phyloP scores from a whole-genome alignment of 202 grass and related monocot genomes.

The Bolboschoenoplectus hybrid region DNA sequence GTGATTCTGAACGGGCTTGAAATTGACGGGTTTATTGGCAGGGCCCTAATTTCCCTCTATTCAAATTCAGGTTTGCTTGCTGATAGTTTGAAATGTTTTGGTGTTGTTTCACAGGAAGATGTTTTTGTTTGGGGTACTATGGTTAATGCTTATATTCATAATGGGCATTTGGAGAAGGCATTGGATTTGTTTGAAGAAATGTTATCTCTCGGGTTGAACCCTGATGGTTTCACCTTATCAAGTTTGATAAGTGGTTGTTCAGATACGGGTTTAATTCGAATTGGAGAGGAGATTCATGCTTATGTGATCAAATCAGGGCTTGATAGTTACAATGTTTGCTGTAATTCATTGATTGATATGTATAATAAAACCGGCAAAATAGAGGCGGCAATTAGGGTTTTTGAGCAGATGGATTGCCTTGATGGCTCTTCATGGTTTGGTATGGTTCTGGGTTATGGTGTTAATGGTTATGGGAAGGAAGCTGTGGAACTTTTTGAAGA shows the following conservation, averaged over 20 bases:
- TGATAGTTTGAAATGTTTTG: constrained; percentile 68
- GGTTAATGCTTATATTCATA: constrained; percentile 55
- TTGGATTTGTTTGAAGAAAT: constrained; percentile 65
- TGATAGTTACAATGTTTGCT: constrained; percentile 50
- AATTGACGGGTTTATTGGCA: constrained; percentile 58
- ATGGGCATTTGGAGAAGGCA: constrained; percentile 53
- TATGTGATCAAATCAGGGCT: constrained; percentile 59
- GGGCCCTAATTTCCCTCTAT: constrained; percentile 63
- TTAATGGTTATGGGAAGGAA: constrained; percentile 56
- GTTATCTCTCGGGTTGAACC: constrained; percentile 40
- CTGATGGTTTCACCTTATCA: constrained; percentile 54
- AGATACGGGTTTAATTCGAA: constrained; percentile 47
- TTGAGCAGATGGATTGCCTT: constrained; percentile 49
- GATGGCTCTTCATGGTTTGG: constrained; percentile 61
- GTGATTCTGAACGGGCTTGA: constrained; percentile 61
- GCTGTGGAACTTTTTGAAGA: constrained; percentile 58
- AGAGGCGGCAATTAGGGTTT: constrained; percentile 54
- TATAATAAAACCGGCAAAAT: constrained; percentile 63
- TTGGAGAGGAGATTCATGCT: constrained; percentile 63
- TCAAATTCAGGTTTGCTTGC: constrained; percentile 47
- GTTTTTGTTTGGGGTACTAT: constrained; percentile 68
- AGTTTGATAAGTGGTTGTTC: constrained; percentile 59
- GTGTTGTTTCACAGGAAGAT: constrained; percentile 51
- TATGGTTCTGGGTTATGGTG: constrained; percentile 59
- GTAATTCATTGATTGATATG: constrained; percentile 70